phyloP scores from a whole-genome alignment of 2,329 filamentous ascomycete species.

The Stromatinia cepivora region DNA sequence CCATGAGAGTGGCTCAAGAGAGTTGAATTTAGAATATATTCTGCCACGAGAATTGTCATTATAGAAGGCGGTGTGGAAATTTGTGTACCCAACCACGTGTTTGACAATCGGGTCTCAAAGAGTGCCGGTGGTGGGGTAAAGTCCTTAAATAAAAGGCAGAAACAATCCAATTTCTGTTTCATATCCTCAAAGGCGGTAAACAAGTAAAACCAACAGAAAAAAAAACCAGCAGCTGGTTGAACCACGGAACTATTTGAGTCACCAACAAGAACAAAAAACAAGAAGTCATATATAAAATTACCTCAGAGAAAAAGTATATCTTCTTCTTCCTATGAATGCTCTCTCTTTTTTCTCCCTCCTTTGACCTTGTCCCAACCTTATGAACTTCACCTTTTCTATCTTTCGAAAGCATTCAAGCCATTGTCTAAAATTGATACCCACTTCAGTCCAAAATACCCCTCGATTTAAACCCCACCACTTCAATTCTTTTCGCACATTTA shows the following conservation, averaged over 20 bases:
- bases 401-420: not conserved
- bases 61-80: not conserved
- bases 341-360: not conserved
- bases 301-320: not conserved
- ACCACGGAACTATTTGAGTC: not conserved
- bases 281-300: not conserved
- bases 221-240: not conserved
- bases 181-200: not conserved
- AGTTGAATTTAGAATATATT: not conserved
- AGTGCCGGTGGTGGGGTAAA: not conserved
- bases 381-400: conserved; percentile 13
- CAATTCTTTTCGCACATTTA: conserved; percentile 27
- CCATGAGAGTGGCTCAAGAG: not conserved
- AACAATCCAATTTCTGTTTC: no score
- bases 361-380: not conserved
- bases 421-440: conserved; percentile 18
- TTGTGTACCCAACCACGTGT: not conserved
- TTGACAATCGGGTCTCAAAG: no score
- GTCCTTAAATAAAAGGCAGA: not conserved
- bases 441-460: conserved; percentile 20
- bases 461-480: conserved; percentile 24
- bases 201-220: not conserved
- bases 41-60: not conserved
- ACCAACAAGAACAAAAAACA: not conserved
- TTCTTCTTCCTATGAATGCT: not conserved